phyloP scores from a whole-genome alignment of 306 rosid species.

The Lathyrus oleraceus region DNA sequence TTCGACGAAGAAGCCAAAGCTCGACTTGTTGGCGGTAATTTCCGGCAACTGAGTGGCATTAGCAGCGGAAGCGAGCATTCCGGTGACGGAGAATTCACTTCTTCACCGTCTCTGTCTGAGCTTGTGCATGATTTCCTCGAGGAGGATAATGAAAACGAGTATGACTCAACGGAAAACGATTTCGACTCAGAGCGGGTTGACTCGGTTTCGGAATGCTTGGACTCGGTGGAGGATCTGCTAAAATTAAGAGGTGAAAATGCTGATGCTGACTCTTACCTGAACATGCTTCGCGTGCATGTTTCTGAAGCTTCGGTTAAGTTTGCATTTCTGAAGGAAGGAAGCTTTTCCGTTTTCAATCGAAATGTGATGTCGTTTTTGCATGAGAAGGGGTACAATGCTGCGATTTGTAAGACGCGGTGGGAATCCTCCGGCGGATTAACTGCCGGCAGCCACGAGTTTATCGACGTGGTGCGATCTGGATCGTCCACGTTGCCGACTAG shows the following conservation, averaged over 20 bases:
- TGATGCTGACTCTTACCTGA: constrained; percentile 42
- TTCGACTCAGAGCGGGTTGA: constrained; percentile 58
- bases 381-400: constrained; percentile 68
- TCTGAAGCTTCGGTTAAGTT: constrained; percentile 46
- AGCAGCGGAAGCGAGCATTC: constrained; percentile 92
- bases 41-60: constrained; percentile 37
- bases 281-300: constrained; percentile 46
- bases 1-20: constrained; percentile 66
- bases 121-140: constrained; percentile 68
- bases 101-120: constrained; percentile 62
- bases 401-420: constrained; percentile 81
- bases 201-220: constrained; percentile 37
- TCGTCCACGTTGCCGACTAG: constrained; percentile 40
- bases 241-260: neutral
- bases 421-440: constrained; percentile 45
- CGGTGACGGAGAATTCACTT: constrained; percentile 37
- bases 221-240: constrained; percentile 36
- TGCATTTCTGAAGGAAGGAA: constrained; percentile 29
- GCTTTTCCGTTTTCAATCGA: constrained; percentile 35
- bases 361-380: constrained; percentile 64
- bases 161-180: constrained; percentile 9
- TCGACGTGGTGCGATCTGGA: constrained; percentile 55
- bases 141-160: constrained; percentile 1
- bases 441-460: constrained; percentile 66
- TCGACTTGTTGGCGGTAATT: constrained; percentile 51